Evolutionary conservation across 805 yeast genomes (phyloP).

Genomic region (Candida adriatica): DNA sequence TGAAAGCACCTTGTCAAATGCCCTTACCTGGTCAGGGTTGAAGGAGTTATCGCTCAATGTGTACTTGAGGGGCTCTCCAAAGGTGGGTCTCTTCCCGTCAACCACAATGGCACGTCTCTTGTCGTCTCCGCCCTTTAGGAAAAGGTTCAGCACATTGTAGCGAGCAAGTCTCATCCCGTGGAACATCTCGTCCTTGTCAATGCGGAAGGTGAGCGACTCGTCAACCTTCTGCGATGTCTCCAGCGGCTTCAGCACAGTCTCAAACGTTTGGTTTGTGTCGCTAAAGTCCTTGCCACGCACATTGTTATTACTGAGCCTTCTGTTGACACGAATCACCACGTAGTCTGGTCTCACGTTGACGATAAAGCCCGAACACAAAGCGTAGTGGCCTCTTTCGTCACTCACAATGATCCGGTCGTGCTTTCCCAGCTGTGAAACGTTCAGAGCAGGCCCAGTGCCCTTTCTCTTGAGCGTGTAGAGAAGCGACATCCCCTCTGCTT

Average conservation of each 20-base stretch:
- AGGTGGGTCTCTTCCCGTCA: constrained; percentile 26
- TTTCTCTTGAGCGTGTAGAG: constrained; percentile 44
- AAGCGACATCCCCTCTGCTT: constrained; percentile 24
- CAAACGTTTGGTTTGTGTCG: constrained; percentile 41
- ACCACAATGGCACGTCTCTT: constrained; percentile 28
- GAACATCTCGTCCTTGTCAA: constrained; percentile 76
- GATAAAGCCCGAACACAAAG: constrained; percentile 59
- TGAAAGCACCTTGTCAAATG: constrained; percentile 56
- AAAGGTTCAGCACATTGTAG: constrained; percentile 64
- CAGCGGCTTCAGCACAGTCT: constrained; percentile 34
- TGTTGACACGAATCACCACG: constrained; percentile 44
- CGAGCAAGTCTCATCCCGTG: constrained; percentile 73
- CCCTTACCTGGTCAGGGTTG: constrained; percentile 66
- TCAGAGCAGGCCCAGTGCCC: constrained; percentile 13
- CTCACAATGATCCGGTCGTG: constrained; percentile 69
- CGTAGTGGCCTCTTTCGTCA: constrained; percentile 74
- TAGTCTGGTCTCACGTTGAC: constrained; percentile 33
- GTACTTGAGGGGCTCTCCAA: constrained; percentile 22
- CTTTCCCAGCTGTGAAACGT: constrained; percentile 41
- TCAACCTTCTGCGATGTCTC: constrained; percentile 5
- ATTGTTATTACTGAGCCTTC: constrained; percentile 40
- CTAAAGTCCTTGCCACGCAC: constrained; percentile 34
- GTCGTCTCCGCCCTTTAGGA: constrained; percentile 37
- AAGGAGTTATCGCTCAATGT: constrained; percentile 26
- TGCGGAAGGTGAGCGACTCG: constrained; percentile 38